Percentiles rank a stretch among this genome's conserved stretches.
Conservation (phyloP, 148 eudicot genomes). For the Rhododendron ovatum region DNA sequence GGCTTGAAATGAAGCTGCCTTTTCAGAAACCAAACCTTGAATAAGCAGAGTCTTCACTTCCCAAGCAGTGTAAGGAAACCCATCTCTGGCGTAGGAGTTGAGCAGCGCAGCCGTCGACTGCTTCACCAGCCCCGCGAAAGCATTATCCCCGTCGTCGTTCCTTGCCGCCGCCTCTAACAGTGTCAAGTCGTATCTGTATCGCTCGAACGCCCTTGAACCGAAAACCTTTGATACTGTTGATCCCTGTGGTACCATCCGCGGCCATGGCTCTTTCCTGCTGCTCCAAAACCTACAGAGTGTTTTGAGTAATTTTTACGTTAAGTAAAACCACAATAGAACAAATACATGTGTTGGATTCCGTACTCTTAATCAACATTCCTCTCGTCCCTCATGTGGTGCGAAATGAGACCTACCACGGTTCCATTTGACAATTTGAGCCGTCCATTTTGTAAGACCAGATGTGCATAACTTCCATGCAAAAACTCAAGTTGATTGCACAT, state of each 20-base stretch:
- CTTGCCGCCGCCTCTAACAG: slow-evolving; percentile 63
- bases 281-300: slow-evolving; percentile 39
- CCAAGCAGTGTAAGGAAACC: slow-evolving; percentile 72
- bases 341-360: neutral
- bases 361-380: neutral
- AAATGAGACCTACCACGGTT: neutral
- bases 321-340: neutral
- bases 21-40: slow-evolving; percentile 55
- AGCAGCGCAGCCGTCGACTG: slow-evolving; percentile 75
- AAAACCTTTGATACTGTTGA: slow-evolving; percentile 78
- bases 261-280: slow-evolving; percentile 65
- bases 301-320: neutral
- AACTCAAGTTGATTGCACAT: neutral
- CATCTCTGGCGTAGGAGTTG: slow-evolving; percentile 78
- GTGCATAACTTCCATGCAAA: neutral
- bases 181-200: slow-evolving; percentile 72
- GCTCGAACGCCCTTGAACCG: slow-evolving; percentile 66
- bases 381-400: neutral
- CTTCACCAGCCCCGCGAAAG: slow-evolving; percentile 46
- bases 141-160: slow-evolving; percentile 59
- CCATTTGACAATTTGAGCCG: neutral
- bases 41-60: slow-evolving; percentile 66
- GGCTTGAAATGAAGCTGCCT: slow-evolving; percentile 57
- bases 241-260: slow-evolving; percentile 71
- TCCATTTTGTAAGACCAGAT: neutral